Evolutionary conservation across 805 yeast species (phyloP).

Genomic region (Ogataea dorogensis): DNA sequence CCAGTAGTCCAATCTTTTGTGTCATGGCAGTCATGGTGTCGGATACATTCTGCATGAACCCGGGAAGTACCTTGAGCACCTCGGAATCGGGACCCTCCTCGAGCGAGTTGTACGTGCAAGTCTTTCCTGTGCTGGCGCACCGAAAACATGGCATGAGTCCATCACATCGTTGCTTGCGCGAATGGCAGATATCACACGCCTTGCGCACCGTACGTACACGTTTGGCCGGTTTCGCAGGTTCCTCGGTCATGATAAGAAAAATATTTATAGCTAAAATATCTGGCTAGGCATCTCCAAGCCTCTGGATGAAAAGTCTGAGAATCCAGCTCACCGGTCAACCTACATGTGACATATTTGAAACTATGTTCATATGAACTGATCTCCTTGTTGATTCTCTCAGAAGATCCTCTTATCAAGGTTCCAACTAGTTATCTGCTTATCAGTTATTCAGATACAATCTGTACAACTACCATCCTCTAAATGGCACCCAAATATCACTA

Average conservation of each 20-base stretch:
- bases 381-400: too few relatives aligned
- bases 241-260: too few relatives aligned
- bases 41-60: constrained; percentile 3
- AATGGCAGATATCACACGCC: constrained; percentile 9
- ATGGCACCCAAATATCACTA: constrained; percentile 64
- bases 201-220: not conserved
- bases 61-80: not conserved
- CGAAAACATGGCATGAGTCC: constrained; percentile 8
- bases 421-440: too few relatives aligned
- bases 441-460: too few relatives aligned
- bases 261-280: too few relatives aligned
- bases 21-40: not conserved
- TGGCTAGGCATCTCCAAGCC: too few relatives aligned
- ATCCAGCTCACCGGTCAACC: too few relatives aligned
- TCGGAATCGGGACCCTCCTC: not conserved
- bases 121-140: not conserved
- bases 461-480: constrained; percentile 49
- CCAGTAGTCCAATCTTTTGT: constrained; percentile 1
- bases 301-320: too few relatives aligned
- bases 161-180: constrained; percentile 9
- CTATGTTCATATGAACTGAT: too few relatives aligned
- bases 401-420: too few relatives aligned
- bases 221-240: too few relatives aligned
- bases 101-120: constrained; percentile 2
- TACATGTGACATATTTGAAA: too few relatives aligned